Base-by-base conservation (phyloP, 306 rosid genomes). In the Neltuma alba region DNA sequence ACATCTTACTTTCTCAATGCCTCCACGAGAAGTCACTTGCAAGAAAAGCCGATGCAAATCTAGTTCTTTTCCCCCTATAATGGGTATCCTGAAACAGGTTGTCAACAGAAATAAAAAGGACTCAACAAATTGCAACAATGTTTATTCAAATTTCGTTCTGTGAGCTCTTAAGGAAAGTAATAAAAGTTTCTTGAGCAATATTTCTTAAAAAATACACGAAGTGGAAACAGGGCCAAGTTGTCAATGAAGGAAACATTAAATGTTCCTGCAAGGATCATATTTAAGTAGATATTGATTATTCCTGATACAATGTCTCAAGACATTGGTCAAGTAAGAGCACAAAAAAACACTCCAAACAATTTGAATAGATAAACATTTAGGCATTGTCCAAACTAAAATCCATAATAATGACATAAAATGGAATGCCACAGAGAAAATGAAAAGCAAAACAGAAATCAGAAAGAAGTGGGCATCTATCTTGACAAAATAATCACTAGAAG, bases 11-110 rank as follows among this genome's bases (percentile, higher is more conserved):
- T 90, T 89, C 25, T 84, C 91, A 42, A 93, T 77, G 57, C 98
- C 98, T 34, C 98, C 98, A 9, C 97, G 97, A 7, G 89, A 76
- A 63, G 97, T 93, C 60, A 91, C 98, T 86, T 93, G 93, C 76
- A 86, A 84, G 48, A 93, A 93, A 62, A 93, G 90, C 47, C 80
- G 84, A 85, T 93, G 98, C 87, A 93, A 84, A 81, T 91, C 93
- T 10, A 93, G 83, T 58, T 91, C 94, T 73, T 74, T 91, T 73
- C 98, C 98, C 48, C 97, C 98, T 54, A 91, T 88, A 31, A 84
- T 84, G 40, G 98, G 98, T 68, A 92, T 87, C 96, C 98, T 93
- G 79, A 60, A 79, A 72, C 18, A 75, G 61, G 23, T 69, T 44
- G 33, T 54, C 72, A 81, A 44, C 69, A 30, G 75, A 4, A 68